Conservation (phyloP, 305 asterid species). For the Fraxinus nigra region DNA sequence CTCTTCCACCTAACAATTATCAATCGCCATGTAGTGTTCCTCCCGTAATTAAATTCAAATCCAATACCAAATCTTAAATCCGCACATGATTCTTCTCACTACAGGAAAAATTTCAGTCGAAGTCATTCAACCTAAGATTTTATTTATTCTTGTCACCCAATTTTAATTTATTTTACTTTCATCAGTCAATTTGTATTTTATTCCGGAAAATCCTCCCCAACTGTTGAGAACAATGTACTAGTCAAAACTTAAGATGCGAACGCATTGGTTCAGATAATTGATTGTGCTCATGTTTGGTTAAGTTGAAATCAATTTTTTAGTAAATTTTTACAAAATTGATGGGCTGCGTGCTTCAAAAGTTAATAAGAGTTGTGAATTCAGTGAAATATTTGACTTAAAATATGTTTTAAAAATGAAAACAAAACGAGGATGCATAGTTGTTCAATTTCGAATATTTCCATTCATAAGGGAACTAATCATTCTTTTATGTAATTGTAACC, state of each 20-base stretch:
- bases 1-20: slow-evolving; percentile 19
- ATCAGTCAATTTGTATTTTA: neutral
- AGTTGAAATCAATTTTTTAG: no score
- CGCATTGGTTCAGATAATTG: neutral
- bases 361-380: neutral
- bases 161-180: no score
- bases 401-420: no score
- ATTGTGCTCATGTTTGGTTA: no score
- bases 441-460: neutral
- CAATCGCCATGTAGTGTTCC: slow-evolving; percentile 10
- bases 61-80: slow-evolving; percentile 13
- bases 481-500: no score
- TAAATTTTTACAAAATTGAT: no score
- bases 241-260: neutral
- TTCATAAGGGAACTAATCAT: neutral
- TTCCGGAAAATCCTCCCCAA: neutral
- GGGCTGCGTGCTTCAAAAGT: no score
- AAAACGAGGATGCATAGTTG: neutral
- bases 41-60: slow-evolving; percentile 13
- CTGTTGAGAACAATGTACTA: neutral
- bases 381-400: neutral
- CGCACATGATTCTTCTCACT: neutral
- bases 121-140: neutral
- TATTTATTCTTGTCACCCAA: no score
- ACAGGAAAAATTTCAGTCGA: neutral